Percentiles rank a stretch among this genome's conserved stretches.
Conservation (phyloP, 2,329 filamentous ascomycete genomes). For the Trematosphaeria pertusa region DNA sequence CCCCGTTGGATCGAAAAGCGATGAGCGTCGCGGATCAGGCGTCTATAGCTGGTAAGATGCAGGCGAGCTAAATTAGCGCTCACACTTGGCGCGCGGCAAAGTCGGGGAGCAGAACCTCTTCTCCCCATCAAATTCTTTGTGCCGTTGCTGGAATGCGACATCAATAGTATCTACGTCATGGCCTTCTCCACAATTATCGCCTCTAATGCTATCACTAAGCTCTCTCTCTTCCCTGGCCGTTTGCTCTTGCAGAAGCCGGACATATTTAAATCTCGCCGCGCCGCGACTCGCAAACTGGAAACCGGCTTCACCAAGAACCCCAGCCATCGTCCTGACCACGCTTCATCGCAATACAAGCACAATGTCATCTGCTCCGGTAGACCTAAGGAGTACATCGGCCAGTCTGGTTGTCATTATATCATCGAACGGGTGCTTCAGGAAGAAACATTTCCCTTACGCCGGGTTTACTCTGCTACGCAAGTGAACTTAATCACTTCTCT, state of each 20-base stretch:
- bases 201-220: conserved; percentile 4
- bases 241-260: conserved; percentile 4
- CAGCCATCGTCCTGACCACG: conserved; percentile 3
- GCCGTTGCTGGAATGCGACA: too few species aligned
- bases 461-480: conserved; percentile 21
- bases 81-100: too few species aligned
- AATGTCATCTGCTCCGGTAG: conserved; percentile 15
- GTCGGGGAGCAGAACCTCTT: too few species aligned
- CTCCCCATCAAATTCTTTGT: too few species aligned
- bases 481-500: conserved; percentile 6
- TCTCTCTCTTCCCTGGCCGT: conserved; percentile 5
- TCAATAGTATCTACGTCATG: too few species aligned
- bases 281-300: conserved; percentile 6
- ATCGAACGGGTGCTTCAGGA: conserved; percentile 24
- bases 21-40: too few species aligned
- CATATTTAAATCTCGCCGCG: conserved; percentile 2
- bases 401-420: conserved; percentile 24
- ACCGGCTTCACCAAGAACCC: conserved; percentile 5
- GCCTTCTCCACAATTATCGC: conserved; percentile 4
- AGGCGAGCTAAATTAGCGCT: too few species aligned
- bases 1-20: too few species aligned
- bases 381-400: conserved; percentile 13
- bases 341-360: conserved; percentile 20
- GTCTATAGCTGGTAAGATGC: too few species aligned
- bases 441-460: conserved; percentile 18